Evolutionary conservation across 1,284 basidiomycete species (phyloP), one percentile per base, ranked within the genome.

Genomic region (Cutaneotrichosporon cavernicola): DNA sequence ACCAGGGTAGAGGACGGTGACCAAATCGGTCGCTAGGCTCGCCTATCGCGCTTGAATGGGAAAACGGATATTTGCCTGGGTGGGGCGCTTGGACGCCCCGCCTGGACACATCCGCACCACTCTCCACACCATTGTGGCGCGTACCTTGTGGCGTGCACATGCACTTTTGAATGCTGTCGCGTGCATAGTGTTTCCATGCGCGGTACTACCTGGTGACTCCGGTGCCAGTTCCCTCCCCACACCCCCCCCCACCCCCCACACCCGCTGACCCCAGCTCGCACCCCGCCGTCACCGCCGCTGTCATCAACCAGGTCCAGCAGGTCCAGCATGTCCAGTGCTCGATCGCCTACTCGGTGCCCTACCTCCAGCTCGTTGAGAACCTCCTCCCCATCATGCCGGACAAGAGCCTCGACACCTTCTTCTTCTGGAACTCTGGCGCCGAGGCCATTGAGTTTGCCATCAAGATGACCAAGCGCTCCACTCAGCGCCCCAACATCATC

Each of bases 361-460:
- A 64, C 69, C 63, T 68, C 51, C 64, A 68, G 64, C 69, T 70
- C 32, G 43, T 71, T 52, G 68, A 71, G 63, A 52, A 58, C 18
- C 68, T 73, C 21, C 58, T 69, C 49, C 63, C 65, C 30, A 53
- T 67, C 26, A 71, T 73, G 70, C 71, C 71, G 49, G 50, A 66
- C 61, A 57, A 58, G 26, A 63, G 62, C 50, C 67, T 70, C 58
- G 65, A 80, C 80, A 91, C 91, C 21, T 95, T 97, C 85, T 96
- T 92, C 85, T 91, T 95, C 81, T 92, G 90, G 90, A 97, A 94
- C 83, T 96, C 92, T 6, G 80, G 80, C 8, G 75, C 76, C 51
- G 71, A 73, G 69, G 71, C 71, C 11, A 64, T 70, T 52, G 71
- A 73, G 62, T 66, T 69, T 36, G 66, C 69, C 14, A 62, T 73